Base-by-base conservation (phyloP, 176 grass and related monocot genomes). In the Oryza longistaminata region DNA sequence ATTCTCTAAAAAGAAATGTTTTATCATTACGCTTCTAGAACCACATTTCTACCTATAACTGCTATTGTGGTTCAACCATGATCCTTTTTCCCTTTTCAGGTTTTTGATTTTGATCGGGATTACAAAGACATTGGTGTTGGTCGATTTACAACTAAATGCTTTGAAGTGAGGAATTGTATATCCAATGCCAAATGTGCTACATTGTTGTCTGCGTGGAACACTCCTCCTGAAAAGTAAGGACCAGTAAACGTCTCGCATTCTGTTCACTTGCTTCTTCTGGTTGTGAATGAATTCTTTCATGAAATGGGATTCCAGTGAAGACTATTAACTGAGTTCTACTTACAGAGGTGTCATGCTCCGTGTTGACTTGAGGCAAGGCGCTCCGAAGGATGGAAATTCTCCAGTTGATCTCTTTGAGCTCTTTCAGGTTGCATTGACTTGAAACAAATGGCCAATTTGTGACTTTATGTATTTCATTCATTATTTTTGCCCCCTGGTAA, bases 71-170 rank as follows among this genome's bases (percentile, higher is more conserved):
- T 58, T 80, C 11, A 75, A 45, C 77, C 3, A 62, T 82, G 67
- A 26, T 46, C 64, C 82, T 73, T n/a, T 68, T 79, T 58, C 82
- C 25, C 80, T 69, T 92, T 76, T 55, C 85, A 99, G 96, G 88
- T 89, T 61, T 99, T 79, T 31, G 90, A 99, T 96, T 92, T 96
- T 88, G 88, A 96, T 92, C 89, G 96, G 70, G 96, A 99, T 76
- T 99, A 99, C 71, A 99, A 99, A 90, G 93, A 99, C 71, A 96
- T 99, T 85, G 96, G 93, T 68, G 58, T 96, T 89, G 86, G 91
- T 83, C 88, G 74, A 60, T 99, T 99, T 85, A 99, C 96, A 39
- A 94, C 96, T 33, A 99, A 99, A 78, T 88, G 87, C 48, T 99
- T 99, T 89, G 93, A 94, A 50, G 96, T 99, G 58, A 85, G 96